phyloP scores from a whole-genome alignment of 2,329 filamentous ascomycete genomes.

The Fonsecaea multimorphosa region DNA sequence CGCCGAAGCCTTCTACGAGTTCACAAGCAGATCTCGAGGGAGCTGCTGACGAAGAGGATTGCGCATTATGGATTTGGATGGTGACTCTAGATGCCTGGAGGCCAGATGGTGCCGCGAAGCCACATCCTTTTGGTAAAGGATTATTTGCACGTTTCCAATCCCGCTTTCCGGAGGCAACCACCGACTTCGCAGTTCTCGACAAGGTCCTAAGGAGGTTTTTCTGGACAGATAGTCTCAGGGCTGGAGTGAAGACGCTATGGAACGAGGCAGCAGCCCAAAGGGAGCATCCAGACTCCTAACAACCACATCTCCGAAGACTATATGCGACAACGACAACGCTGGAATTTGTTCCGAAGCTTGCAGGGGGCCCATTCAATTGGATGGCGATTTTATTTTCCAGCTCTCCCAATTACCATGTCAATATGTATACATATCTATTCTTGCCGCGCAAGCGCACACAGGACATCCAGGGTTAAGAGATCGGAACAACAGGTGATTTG shows the following conservation, averaged over 20 bases:
- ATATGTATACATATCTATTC: background rate
- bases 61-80: slow-evolving; percentile 11
- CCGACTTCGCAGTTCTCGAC: background rate
- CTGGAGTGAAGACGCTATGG: slow-evolving; percentile 3
- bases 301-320: background rate
- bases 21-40: background rate
- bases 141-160: slow-evolving; percentile 5
- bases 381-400: no score
- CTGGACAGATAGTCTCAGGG: background rate
- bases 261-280: background rate
- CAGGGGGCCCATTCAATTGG: no score
- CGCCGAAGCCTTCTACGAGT: background rate
- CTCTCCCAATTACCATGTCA: no score
- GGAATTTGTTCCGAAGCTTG: no score
- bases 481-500: background rate
- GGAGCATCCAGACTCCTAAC: background rate
- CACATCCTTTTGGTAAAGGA: slow-evolving; percentile 3
- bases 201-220: slow-evolving; percentile 5
- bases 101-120: background rate
- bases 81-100: background rate
- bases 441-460: background rate
- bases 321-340: background rate
- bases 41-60: slow-evolving; percentile 5
- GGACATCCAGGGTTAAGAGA: background rate
- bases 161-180: background rate